Evolutionary conservation across 2,329 filamentous ascomycete species (phyloP), one percentile per base, ranked within the genome.

Genomic region (Cladobotryum mycophilum): DNA sequence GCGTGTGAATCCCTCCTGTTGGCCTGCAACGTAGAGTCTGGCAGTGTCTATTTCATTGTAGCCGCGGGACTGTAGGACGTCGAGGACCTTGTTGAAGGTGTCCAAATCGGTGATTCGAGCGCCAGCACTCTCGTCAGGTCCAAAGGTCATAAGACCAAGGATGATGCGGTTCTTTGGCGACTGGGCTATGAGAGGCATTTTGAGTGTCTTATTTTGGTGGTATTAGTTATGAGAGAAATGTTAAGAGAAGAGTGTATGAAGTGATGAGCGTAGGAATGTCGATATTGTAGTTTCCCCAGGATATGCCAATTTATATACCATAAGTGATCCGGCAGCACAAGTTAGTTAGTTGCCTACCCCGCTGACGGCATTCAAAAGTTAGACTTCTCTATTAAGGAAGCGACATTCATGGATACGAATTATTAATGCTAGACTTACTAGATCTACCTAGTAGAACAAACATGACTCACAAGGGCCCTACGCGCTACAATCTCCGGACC

Each of bases 41-140:
- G 90, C 89, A 1, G 90, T 96, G 65, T 96, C 90, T 36, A 95
- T 70, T 64, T 96, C 90, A 63, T 84, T 84, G 71, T 95, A 92
- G 36, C 89, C 89, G 51, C 84, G 78, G n/a, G 75, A 72, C 67
- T 92, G 86, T 63, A 95, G 82, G 56, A 84, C 76, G 64, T 92
- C 85, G 36, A 95, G 80, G 41, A 79, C 79, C 59, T 79, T 79
- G 59, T 84, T 87, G 72, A 85, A 89, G 41, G 86, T 84, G 52
- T 81, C 67, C 2, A 76, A 33, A 49, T 76, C 72, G 9, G 87
- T 91, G 62, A 95, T 83, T 42, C 89, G 83, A 41, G 85, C 88
- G 35, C 87, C 88, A 12, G 64, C 59, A 12, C 64, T 58, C 52
- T 76, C 75, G 51, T 81, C 79, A 2, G 87, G 82, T 30, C 86